Conservation (phyloP, 225 moss, liverwort and hornwort species). For the Thuidium tamariscinum region DNA sequence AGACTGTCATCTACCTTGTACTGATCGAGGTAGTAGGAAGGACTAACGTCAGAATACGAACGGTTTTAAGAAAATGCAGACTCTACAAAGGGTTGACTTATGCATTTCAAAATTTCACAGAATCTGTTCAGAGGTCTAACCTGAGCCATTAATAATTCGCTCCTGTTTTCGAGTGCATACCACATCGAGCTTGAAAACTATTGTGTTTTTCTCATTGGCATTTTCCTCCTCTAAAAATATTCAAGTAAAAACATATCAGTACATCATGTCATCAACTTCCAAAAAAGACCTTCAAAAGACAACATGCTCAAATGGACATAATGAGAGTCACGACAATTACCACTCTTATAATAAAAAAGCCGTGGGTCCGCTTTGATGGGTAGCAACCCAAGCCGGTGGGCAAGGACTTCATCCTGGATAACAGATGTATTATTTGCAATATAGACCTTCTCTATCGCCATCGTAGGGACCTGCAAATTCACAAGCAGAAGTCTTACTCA, state of each 20-base stretch:
- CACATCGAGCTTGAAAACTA: constrained; percentile 88
- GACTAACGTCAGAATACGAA: background rate
- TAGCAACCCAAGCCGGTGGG: constrained; percentile 89
- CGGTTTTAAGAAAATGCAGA: background rate
- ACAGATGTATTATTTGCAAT: constrained; percentile 98
- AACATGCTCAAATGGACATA: background rate
- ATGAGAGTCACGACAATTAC: constrained; percentile 14
- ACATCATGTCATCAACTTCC: background rate
- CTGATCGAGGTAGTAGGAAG: background rate
- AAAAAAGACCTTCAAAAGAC: background rate
- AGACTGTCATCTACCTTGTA: background rate
- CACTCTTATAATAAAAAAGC: constrained; percentile 67
- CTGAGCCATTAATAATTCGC: constrained; percentile 62
- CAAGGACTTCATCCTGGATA: constrained; percentile 97
- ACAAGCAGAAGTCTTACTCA: background rate
- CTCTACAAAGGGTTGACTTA: background rate
- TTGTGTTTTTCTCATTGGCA: constrained; percentile 92
- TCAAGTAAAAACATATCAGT: background rate
- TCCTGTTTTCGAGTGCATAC: constrained; percentile 83
- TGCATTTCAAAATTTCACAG: background rate
- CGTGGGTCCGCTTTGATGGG: constrained; percentile 83
- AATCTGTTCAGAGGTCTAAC: constrained; percentile 12
- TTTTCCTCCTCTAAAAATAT: constrained; percentile 68
- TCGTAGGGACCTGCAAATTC: constrained; percentile 79
- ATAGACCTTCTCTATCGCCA: constrained; percentile 97